Conservation (phyloP, 148 eudicot species). For the Pouteria glomerata region DNA sequence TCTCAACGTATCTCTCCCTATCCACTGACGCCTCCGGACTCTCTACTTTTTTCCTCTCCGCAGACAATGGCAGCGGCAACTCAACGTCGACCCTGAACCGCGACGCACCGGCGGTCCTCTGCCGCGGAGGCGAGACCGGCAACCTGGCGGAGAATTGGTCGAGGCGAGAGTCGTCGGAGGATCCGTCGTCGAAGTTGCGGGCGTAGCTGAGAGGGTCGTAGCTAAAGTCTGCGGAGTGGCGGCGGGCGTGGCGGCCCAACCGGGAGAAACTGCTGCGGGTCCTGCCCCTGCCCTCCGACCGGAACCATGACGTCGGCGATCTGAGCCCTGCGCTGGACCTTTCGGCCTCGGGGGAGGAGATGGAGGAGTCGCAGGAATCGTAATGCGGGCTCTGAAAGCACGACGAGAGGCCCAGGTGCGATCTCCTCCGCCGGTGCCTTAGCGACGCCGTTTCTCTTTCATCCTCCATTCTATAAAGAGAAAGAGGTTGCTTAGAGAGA, state of each 20-base stretch:
- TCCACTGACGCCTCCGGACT: no score
- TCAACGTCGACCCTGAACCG: background rate
- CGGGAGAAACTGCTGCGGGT: constrained; percentile 26
- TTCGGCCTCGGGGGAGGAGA: constrained; percentile 1
- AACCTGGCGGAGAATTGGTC: constrained; percentile 33
- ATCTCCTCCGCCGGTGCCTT: constrained; percentile 17
- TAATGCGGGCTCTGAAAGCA: constrained; percentile 9
- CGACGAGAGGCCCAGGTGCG: constrained; percentile 18
- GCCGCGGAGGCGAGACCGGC: constrained; percentile 25
- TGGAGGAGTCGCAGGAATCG: background rate
- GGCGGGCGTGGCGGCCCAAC: constrained; percentile 21
- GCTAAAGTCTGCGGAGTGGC: constrained; percentile 36
- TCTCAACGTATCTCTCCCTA: background rate
- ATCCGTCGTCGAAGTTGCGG: constrained; percentile 51
- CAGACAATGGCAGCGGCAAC: background rate
- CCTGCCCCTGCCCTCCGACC: constrained; percentile 22
- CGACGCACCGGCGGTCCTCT: background rate
- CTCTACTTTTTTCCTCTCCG: background rate
- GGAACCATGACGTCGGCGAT: constrained; percentile 24
- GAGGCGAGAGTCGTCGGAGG: constrained; percentile 13
- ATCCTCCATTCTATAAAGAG: constrained; percentile 16
- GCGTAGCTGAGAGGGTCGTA: constrained; percentile 65
- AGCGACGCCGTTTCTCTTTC: constrained; percentile 8
- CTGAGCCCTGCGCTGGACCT: background rate
- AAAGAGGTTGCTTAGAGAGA: background rate